Conservation (phyloP, 192 early-diverging fungal species). For the Spizellomyces sp. region DNA sequence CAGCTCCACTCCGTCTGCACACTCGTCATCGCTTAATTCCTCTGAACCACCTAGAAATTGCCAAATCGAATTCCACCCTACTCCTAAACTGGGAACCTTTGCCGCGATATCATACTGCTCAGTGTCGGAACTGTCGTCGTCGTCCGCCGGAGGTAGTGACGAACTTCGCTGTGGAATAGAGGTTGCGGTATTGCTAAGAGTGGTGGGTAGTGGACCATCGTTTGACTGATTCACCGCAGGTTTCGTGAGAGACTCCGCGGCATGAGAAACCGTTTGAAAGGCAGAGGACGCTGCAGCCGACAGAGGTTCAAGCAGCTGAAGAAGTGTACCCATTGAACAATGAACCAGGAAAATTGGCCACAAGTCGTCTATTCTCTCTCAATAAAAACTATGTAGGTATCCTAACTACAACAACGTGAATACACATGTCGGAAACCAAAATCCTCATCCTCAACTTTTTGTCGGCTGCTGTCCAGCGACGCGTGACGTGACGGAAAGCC, state of each 20-base stretch:
- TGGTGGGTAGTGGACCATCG: background rate
- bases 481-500: too few species aligned
- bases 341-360: too few species aligned
- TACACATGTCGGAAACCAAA: too few species aligned
- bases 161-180: slow-evolving; percentile 2
- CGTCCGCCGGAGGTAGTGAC: background rate
- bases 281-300: slow-evolving; percentile 10
- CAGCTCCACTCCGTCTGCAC: slow-evolving; percentile 1
- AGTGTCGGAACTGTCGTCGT: background rate
- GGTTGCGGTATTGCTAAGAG: background rate
- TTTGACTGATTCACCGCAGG: too few species aligned
- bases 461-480: too few species aligned
- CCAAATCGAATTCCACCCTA: too few species aligned
- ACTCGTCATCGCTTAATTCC: background rate
- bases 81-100: background rate
- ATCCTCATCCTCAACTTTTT: too few species aligned
- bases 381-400: too few species aligned
- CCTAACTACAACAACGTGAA: too few species aligned
- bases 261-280: slow-evolving; percentile 3
- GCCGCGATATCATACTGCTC: background rate
- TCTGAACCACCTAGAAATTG: background rate
- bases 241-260: background rate
- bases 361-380: too few species aligned
- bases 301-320: slow-evolving; percentile 7
- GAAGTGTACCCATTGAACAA: background rate